Percentiles rank a stretch among this genome's conserved stretches.
These are phyloP conservation scores for Phytopythium kandeliae DNA, from an alignment of 352 stramenopile genomes.

Conservation along the genomic window DNA sequence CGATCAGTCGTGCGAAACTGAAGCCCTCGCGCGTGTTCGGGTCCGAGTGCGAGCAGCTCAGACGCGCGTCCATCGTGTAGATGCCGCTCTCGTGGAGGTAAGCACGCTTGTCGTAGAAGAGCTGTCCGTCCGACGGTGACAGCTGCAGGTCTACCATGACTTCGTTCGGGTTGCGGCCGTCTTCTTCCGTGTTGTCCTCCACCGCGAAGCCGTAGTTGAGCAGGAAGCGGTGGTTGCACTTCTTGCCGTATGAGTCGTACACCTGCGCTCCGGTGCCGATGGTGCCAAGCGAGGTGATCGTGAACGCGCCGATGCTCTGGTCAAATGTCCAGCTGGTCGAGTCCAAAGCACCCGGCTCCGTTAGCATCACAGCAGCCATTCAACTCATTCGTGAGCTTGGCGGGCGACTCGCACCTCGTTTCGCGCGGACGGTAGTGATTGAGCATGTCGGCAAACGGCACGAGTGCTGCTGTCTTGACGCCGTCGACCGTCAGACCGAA, in stretches of 20 bases:
- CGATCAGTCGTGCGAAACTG: slow-evolving; percentile 81
- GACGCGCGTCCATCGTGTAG: slow-evolving; percentile 81
- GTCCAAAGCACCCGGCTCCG: not conserved
- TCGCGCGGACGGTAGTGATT: slow-evolving; percentile 99
- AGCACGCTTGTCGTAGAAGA: slow-evolving; percentile 81
- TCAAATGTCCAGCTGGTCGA: slow-evolving; percentile 78
- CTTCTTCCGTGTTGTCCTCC: slow-evolving; percentile 97
- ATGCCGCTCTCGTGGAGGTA: slow-evolving; percentile 85
- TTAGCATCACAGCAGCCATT: not conserved
- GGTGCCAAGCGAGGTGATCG: slow-evolving; percentile 83
- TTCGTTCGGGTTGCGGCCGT: slow-evolving; percentile 98
- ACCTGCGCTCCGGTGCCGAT: slow-evolving; percentile 90
- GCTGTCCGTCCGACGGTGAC: slow-evolving; percentile 44
- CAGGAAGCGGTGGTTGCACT: slow-evolving; percentile 99
- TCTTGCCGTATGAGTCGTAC: slow-evolving; percentile 99
- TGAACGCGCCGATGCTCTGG: slow-evolving; percentile 79
- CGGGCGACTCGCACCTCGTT: slow-evolving; percentile 82
- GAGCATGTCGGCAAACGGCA: slow-evolving; percentile 99
- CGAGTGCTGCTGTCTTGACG: slow-evolving; percentile 95
- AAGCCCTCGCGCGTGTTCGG: slow-evolving; percentile 82
- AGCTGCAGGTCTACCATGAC: slow-evolving; percentile 88
- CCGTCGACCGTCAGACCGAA: slow-evolving; percentile 98
- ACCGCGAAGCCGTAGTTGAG: slow-evolving; percentile 99
- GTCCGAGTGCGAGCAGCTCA: slow-evolving; percentile 83
- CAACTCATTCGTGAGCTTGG: not conserved